Conservation (phyloP, 2,329 filamentous ascomycete species). For the Colletotrichum cereale region DNA sequence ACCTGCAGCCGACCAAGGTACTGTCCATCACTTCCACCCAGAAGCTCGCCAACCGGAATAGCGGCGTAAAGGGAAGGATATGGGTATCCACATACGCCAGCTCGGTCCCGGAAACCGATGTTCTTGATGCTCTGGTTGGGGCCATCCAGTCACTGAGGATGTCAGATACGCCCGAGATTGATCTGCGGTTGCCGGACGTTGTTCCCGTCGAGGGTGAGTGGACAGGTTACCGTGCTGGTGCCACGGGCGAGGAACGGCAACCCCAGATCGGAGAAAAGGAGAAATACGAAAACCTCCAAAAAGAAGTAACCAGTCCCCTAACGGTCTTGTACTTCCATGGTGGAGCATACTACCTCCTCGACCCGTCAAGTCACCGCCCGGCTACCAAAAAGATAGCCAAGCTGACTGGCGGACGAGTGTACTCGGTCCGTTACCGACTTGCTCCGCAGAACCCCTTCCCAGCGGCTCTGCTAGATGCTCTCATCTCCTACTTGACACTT, state of each 20-base stretch:
- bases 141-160: constrained; percentile 66
- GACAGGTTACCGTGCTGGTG: constrained; percentile 76
- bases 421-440: constrained; percentile 80
- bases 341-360: constrained; percentile 79
- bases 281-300: constrained; percentile 76
- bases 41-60: constrained; percentile 69
- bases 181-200: constrained; percentile 61
- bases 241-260: constrained; percentile 60
- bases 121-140: constrained; percentile 68
- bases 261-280: constrained; percentile 71
- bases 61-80: constrained; percentile 79
- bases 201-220: constrained; percentile 77
- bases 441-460: constrained; percentile 83
- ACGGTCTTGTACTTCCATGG: constrained; percentile 83
- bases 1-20: constrained; percentile 63
- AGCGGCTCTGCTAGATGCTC: constrained; percentile 77
- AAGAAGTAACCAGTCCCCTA: constrained; percentile 71
- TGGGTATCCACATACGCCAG: constrained; percentile 83
- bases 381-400: constrained; percentile 73
- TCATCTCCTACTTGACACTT: constrained; percentile 79
- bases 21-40: constrained; percentile 73
- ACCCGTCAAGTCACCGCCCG: constrained; percentile 75
- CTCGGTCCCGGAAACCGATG: constrained; percentile 66
- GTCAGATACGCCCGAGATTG: constrained; percentile 47
- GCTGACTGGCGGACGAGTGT: constrained; percentile 74